Evolutionary conservation across 495 filamentous ascomycete genomes (phyloP).

Genomic region (Recurvomyces mirabilis): DNA sequence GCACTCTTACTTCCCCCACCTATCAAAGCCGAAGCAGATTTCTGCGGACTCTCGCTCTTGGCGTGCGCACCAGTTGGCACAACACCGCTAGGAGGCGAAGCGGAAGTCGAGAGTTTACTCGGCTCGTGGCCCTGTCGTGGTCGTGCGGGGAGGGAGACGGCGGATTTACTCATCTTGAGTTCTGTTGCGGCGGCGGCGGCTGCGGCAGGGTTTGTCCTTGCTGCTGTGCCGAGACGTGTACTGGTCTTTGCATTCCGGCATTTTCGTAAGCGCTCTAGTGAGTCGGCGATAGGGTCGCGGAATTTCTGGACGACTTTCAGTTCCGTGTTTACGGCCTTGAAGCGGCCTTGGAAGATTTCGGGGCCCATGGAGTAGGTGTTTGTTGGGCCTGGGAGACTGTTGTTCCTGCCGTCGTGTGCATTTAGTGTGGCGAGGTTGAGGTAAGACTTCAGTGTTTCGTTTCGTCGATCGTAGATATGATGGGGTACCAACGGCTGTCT

Average conservation of each 20-base stretch:
- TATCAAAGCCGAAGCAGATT: conserved; percentile 2
- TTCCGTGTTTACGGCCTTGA: conserved; percentile 20
- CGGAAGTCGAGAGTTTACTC: conserved; percentile 12
- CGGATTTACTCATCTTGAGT: conserved; percentile 10
- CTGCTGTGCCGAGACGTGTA: background rate
- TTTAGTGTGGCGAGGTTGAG: conserved; percentile 7
- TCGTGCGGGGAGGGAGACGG: conserved; percentile 5
- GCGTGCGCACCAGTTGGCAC: background rate
- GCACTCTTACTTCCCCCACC: too few species aligned
- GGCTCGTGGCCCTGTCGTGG: background rate
- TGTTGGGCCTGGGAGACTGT: too few species aligned
- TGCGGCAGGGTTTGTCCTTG: background rate
- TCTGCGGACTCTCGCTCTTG: conserved; percentile 4
- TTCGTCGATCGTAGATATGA: conserved; percentile 19
- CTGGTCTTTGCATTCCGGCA: conserved; percentile 2
- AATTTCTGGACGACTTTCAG: conserved; percentile 18
- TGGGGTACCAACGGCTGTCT: conserved; percentile 8
- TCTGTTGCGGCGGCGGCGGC: background rate
- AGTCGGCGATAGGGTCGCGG: conserved; percentile 16
- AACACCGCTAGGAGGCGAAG: conserved; percentile 5
- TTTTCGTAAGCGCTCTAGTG: conserved; percentile 3
- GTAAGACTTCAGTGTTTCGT: conserved; percentile 19
- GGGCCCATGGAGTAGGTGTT: conserved; percentile 9
- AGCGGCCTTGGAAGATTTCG: conserved; percentile 21
- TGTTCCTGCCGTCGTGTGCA: background rate